Conservation (phyloP, 352 stramenopile species). For the Pythium aquatile region DNA sequence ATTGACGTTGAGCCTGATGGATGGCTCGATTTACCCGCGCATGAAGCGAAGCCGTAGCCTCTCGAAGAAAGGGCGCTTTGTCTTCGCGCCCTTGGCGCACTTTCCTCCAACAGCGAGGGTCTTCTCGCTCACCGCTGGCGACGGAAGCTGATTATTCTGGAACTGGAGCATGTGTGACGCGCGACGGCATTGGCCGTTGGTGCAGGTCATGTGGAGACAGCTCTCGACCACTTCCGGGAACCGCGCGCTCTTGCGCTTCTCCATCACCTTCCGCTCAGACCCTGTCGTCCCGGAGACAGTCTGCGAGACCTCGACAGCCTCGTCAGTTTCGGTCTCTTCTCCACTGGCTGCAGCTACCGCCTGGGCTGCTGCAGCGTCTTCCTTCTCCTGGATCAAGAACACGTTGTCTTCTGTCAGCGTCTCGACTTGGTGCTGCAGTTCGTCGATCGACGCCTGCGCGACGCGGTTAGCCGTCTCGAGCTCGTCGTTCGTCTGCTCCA, state of each 20-base stretch:
- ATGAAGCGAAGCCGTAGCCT: constrained; percentile 42
- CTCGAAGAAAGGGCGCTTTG: constrained; percentile 39
- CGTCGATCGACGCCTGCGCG: constrained; percentile 52
- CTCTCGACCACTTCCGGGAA: constrained; percentile 65
- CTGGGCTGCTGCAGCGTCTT: constrained; percentile 31
- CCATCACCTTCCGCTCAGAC: neutral
- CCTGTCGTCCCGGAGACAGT: constrained; percentile 5
- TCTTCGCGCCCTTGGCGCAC: constrained; percentile 22
- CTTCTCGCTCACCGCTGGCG: constrained; percentile 8
- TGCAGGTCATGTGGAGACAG: constrained; percentile 70
- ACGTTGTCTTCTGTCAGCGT: constrained; percentile 59
- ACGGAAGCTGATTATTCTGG: constrained; percentile 2
- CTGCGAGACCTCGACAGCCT: neutral
- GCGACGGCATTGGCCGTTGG: constrained; percentile 33
- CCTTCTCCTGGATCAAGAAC: constrained; percentile 67
- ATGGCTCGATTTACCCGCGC: constrained; percentile 15
- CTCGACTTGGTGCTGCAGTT: constrained; percentile 60
- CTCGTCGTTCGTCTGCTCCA: constrained; percentile 73
- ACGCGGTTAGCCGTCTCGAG: constrained; percentile 64
- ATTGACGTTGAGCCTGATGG: constrained; percentile 17
- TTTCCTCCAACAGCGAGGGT: constrained; percentile 6
- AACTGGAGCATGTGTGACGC: neutral
- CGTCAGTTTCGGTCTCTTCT: neutral
- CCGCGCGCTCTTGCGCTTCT: constrained; percentile 24
- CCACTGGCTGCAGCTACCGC: neutral